Base-by-base conservation (phyloP, 352 stramenopile species). In the Phytophthora gonapodyides region DNA sequence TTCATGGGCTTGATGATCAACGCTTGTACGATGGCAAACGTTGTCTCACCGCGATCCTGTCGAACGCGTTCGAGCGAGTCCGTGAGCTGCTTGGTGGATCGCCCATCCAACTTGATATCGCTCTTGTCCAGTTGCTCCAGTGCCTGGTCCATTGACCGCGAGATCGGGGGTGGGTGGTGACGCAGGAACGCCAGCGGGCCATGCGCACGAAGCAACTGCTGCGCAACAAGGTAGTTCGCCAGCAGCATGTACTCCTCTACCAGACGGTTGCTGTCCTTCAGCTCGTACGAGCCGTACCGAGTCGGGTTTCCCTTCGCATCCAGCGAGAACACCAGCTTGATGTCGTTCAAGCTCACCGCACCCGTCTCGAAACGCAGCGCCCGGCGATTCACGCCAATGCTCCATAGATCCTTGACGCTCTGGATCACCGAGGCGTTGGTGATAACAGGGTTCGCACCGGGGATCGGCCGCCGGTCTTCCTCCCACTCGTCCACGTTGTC, bases 161-260 rank as follows among this genome's bases (percentile, higher is more conserved):
- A 69, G 0, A 97, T 71, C 0, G 94, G 96, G 34, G 80, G 69
- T 2, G 82, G 75, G 51, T 99, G 96, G 58, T 93, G 75, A 33
- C 97, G 87, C 3, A 99, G 68, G 31, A 98, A 89, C 5, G 96
- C 94, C 17, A 91, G 49, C n/a, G 83, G 77, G 0, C 85, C 86
- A 21, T 94, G 82, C 19, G 93, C 80, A 17, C 90, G 89, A 38
- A 98, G 88, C 11, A 99, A 76, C 24, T 97, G 84, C 63, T 99
- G 90, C 15, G 97, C 97, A 15, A 99, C 97, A 11, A 99, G 73
- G 61, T 97, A 99, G 67, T 99, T 99, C 5, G 97, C 97, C 27
- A 99, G 64, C 5, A 99, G 80, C 97, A 99, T 99, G 77, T 97
- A 99, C 73, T 99, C 97, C 75, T 99, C 97, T 7, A 99, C 88